These are phyloP conservation scores for Fusarium phyllophilum DNA, from an alignment of 2,329 filamentous ascomycete species.

Conservation along the genomic window DNA sequence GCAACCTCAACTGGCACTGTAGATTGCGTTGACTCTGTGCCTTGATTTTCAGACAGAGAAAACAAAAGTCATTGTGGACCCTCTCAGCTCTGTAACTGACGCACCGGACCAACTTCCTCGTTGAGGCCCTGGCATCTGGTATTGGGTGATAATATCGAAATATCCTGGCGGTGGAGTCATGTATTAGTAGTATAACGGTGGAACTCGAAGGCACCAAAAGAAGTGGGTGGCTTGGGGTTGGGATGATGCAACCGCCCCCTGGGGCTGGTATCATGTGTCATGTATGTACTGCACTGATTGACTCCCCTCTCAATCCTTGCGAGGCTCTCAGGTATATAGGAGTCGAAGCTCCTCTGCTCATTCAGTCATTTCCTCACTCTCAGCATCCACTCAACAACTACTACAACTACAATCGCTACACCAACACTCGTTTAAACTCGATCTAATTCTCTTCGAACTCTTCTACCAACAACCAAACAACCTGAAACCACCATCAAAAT, in stretches of 20 bases:
- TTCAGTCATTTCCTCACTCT: background rate
- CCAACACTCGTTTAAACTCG: constrained; percentile 32
- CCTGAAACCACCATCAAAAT: constrained; percentile 34
- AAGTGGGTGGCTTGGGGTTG: constrained; percentile 34
- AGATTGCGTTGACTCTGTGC: constrained; percentile 24
- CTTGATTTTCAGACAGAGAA: constrained; percentile 16
- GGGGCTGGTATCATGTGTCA: constrained; percentile 30
- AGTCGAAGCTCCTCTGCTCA: constrained; percentile 26
- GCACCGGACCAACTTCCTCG: constrained; percentile 35
- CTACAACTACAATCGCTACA: constrained; percentile 28
- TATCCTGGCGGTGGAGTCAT: constrained; percentile 23
- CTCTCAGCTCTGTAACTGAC: constrained; percentile 28
- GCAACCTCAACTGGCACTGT: constrained; percentile 14
- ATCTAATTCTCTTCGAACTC: constrained; percentile 17
- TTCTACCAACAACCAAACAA: constrained; percentile 10
- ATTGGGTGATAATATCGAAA: constrained; percentile 29
- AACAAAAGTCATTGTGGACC: constrained; percentile 6
- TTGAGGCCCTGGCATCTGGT: constrained; percentile 27
- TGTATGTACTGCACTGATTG: constrained; percentile 8
- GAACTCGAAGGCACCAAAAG: constrained; percentile 12
- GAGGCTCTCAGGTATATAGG: constrained; percentile 32
- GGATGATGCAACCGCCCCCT: constrained; percentile 40
- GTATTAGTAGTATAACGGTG: background rate
- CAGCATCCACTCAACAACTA: constrained; percentile 17
- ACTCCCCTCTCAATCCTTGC: constrained; percentile 26